A percentile compares a stretch with the other conserved stretches of the same genome.
These are phyloP conservation scores for Fusarium torreyae DNA, from an alignment of 2,329 filamentous ascomycete species.

Conservation along the genomic window DNA sequence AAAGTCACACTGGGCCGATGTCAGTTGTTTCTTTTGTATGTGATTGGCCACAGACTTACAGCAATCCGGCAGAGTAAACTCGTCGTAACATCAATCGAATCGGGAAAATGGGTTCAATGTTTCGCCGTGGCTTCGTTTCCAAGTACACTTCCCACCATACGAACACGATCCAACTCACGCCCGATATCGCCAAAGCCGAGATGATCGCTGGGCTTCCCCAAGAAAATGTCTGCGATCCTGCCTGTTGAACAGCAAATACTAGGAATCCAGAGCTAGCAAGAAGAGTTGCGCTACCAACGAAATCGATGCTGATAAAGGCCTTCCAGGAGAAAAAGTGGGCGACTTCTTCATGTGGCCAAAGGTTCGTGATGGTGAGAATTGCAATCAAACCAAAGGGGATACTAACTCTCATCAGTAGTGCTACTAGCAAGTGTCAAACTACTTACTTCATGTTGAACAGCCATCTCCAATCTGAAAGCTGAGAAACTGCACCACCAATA, in stretches of 20 bases:
- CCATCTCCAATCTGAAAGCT: conserved; percentile 70
- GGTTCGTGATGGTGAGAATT: conserved; percentile 63
- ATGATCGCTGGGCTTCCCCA: conserved; percentile 70
- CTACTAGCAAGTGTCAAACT: not conserved
- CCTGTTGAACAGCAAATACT: conserved; percentile 71
- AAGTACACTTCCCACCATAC: conserved; percentile 67
- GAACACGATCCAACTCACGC: conserved; percentile 64
- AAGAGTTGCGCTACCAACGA: conserved; percentile 66
- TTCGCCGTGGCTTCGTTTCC: conserved; percentile 54
- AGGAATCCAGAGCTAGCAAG: conserved; percentile 67
- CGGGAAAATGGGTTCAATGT: conserved; percentile 70
- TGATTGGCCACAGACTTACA: conserved; percentile 57
- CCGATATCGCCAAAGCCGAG: conserved; percentile 63
- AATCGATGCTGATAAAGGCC: conserved; percentile 66
- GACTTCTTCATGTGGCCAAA: conserved; percentile 60
- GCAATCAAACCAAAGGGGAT: conserved; percentile 65
- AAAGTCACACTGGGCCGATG: conserved; percentile 65
- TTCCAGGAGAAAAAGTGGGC: conserved; percentile 57
- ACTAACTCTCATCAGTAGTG: conserved; percentile 52
- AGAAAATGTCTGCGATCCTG: conserved; percentile 64
- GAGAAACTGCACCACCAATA: conserved; percentile 69
- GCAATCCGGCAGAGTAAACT: conserved; percentile 66
- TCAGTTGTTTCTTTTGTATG: conserved; percentile 21
- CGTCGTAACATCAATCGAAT: conserved; percentile 63
- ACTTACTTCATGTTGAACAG: conserved; percentile 74